Conservation (phyloP, 148 eudicot species). For the Vaccinium macrocarpon region DNA sequence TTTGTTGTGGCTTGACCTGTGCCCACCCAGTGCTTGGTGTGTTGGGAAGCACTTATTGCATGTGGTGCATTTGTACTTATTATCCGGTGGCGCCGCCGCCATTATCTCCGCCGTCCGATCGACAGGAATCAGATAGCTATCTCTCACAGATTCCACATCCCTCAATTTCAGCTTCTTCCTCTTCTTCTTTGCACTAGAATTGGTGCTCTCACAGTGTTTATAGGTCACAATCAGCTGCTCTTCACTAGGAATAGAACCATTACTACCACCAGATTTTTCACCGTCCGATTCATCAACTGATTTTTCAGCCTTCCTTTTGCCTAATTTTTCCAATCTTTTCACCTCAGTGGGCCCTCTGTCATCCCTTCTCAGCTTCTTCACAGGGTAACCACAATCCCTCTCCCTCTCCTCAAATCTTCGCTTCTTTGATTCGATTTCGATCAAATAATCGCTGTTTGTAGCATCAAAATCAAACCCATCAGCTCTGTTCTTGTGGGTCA, state of each 20-base stretch:
- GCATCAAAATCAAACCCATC: slow-evolving; percentile 9
- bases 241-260: neutral
- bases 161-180: slow-evolving; percentile 30
- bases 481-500: neutral
- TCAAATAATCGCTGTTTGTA: slow-evolving; percentile 3
- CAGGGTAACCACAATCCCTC: neutral
- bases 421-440: slow-evolving; percentile 6
- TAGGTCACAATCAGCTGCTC: neutral
- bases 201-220: neutral
- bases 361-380: slow-evolving; percentile 11
- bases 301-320: neutral
- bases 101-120: neutral
- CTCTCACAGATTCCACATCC: slow-evolving; percentile 24
- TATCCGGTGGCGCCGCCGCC: neutral
- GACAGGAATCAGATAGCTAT: neutral
- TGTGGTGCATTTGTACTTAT: slow-evolving; percentile 39
- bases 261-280: neutral
- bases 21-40: slow-evolving; percentile 60
- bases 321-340: neutral
- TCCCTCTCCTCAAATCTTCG: neutral
- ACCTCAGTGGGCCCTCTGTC: neutral
- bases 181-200: slow-evolving; percentile 19
- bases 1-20: slow-evolving; percentile 50
- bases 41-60: slow-evolving; percentile 40
- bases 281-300: neutral